Evolutionary conservation across 2,329 filamentous ascomycete species (phyloP), one percentile per base, ranked within the genome.

Genomic region (Septoria linicola): DNA sequence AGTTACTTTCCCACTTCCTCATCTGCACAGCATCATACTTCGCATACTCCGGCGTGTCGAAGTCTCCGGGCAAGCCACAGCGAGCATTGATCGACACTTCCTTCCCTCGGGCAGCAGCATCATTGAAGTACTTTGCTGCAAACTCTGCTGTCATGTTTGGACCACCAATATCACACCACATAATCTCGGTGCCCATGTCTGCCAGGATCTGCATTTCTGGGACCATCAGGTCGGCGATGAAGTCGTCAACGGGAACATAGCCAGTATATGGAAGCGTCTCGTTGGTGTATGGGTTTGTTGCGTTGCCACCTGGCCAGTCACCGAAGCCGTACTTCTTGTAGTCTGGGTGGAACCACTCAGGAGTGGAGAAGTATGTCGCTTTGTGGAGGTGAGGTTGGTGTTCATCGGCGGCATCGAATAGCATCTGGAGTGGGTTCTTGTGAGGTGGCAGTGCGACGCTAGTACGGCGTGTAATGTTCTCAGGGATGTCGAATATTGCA

Each of bases 21-120:
- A 69, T 63, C 63, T 80, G 78, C 7, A 76, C 73, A 2, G 74
- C 71, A 2, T 70, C 66, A 61, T 77, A 80, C 6, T 70, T 72
- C 21, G 70, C 68, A 61, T 83, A 84, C 62, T 83, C 80, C 0
- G 80, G 80, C 1, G 80, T 83, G 62, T 83, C 80, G 58, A 82
- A 83, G 66, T 83, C 80, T 10, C 74, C 73, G 0, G 76, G 69
- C 0, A 80, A 65, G 3, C 80, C 80, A 63, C 81, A 84, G 6
- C 80, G 76, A 39, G 73, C 73, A 66, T 84, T 81, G 59, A 82
- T 76, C 1, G 74, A 66, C 1, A 82, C 79, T 59, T 81, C 74
- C 0, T 74, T 70, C 36, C 72, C 70, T 16, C 73, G 55, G 0
- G 57, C 54, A 0, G 67, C 68, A 4, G 66, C 68, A n/a, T 48